Conservation (phyloP, 148 eudicot genomes). For the Rhododendron kiyosumense region DNA sequence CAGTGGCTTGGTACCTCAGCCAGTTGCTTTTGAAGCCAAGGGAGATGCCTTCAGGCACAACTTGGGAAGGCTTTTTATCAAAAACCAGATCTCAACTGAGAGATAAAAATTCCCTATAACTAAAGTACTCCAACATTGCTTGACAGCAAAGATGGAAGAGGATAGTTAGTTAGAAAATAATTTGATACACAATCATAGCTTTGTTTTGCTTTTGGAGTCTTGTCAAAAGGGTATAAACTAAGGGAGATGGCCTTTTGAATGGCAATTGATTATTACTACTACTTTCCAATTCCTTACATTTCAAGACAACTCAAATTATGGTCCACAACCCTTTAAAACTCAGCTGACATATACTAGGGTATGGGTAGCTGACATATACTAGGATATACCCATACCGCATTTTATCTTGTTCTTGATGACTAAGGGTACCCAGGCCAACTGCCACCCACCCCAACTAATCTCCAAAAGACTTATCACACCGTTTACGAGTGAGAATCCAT, state of each 20-base stretch:
- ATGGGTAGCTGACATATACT: background rate
- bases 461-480: background rate
- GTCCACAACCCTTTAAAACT: background rate
- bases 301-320: background rate
- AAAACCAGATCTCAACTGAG: background rate
- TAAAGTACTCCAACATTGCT: background rate
- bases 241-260: background rate
- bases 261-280: background rate
- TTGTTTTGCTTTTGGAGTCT: background rate
- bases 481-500: background rate
- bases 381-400: background rate
- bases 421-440: background rate
- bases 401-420: background rate
- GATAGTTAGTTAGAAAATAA: background rate
- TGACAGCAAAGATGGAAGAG: background rate
- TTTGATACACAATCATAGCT: background rate
- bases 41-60: background rate
- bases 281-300: background rate
- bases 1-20: background rate
- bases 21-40: background rate
- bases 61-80: background rate
- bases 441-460: background rate
- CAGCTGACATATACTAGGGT: background rate
- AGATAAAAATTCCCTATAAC: background rate
- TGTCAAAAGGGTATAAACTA: background rate